Conservation (phyloP, 257 asterid genomes). For the Ballota nigra region DNA sequence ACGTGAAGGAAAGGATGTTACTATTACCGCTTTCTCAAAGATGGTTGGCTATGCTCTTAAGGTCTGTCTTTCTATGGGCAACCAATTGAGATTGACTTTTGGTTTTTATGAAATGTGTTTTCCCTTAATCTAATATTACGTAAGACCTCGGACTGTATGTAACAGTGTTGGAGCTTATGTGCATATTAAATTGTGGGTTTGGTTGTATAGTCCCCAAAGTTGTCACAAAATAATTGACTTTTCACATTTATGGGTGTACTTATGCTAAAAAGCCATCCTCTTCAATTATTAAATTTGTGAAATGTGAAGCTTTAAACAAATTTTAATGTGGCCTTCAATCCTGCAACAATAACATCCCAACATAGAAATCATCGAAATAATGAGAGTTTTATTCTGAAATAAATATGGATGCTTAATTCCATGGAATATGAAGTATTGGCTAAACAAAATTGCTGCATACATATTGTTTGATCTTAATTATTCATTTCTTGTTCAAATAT, state of each 20-base stretch:
- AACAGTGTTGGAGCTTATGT: neutral
- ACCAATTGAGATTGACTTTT: slow-evolving; percentile 5
- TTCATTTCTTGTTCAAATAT: neutral
- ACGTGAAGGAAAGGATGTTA: slow-evolving; percentile 68
- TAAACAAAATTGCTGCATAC: neutral
- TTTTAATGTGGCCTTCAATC: neutral
- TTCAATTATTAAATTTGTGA: neutral
- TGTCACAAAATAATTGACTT: neutral
- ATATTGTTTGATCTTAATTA: slow-evolving; percentile 10
- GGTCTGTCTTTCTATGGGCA: slow-evolving; percentile 42
- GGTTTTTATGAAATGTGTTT: neutral
- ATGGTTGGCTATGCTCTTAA: slow-evolving; percentile 78
- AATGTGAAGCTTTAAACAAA: neutral
- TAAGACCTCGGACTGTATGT: neutral
- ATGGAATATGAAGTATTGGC: neutral
- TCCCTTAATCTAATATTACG: neutral
- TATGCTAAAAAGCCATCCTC: neutral
- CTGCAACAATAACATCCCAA: neutral
- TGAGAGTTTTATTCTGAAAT: neutral
- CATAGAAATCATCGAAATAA: neutral
- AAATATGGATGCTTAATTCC: neutral
- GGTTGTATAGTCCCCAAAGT: neutral
- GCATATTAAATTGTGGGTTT: neutral
- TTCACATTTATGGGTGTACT: neutral
- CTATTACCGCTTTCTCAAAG: slow-evolving; percentile 75